Percentiles rank a stretch among this genome's conserved stretches.
Evolutionary conservation across 2,329 filamentous ascomycete species (phyloP).

Genomic region (Colletotrichum euphorbiae): DNA sequence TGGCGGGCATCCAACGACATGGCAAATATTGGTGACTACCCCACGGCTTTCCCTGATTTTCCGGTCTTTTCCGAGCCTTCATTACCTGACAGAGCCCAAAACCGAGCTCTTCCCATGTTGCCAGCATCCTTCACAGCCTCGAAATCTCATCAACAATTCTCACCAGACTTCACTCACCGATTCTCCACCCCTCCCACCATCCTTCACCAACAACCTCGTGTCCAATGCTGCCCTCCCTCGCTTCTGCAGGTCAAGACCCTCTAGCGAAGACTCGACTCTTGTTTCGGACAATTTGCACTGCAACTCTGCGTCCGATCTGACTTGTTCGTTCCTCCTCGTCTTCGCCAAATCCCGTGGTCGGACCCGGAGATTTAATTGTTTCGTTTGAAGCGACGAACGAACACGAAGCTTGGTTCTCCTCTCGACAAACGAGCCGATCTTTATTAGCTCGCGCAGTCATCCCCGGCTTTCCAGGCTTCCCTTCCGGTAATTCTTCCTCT

Average conservation of each 20-base stretch:
- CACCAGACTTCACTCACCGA: conserved; percentile 21
- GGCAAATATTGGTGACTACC: conserved; percentile 21
- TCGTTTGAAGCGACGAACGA: conserved; percentile 25
- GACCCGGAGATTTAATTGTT: conserved; percentile 36
- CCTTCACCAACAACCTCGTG: conserved; percentile 12
- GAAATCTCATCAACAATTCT: neutral
- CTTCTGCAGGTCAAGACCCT: conserved; percentile 7
- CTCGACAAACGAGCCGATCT: conserved; percentile 2
- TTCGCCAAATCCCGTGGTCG: conserved; percentile 19
- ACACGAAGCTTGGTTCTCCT: neutral
- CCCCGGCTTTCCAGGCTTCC: conserved; percentile 7
- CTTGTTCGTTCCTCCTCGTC: conserved; percentile 1
- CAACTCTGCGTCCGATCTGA: conserved; percentile 12
- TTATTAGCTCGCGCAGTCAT: neutral
- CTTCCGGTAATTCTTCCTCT: conserved; percentile 18
- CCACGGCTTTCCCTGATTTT: conserved; percentile 20
- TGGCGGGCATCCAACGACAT: conserved; percentile 17
- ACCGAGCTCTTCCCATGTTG: conserved; percentile 1
- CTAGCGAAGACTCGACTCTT: neutral
- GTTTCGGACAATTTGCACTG: conserved; percentile 15
- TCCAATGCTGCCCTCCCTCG: conserved; percentile 1
- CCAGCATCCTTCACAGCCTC: conserved; percentile 7
- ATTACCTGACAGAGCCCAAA: conserved; percentile 8
- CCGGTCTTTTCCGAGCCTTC: neutral
- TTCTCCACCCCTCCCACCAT: conserved; percentile 21